Evolutionary conservation across 805 yeast species (phyloP), one percentile per base, ranked within the genome.

Genomic region (Metschnikowia anglica): DNA sequence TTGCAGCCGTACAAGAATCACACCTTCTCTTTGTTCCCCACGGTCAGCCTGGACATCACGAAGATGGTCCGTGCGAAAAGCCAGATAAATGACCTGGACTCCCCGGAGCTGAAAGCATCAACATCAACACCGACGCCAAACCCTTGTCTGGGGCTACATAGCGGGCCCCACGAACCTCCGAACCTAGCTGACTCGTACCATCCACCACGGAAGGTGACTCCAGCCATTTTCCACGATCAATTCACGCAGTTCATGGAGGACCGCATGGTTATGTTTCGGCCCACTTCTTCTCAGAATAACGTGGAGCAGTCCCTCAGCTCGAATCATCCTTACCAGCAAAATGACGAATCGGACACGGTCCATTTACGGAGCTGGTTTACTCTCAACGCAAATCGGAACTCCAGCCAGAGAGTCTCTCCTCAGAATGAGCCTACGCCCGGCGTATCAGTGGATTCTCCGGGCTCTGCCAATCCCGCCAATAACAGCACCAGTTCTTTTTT

Each of bases 231-330:
- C 25, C 47, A 40, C 15, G 56, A 52, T 13, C 54, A 48, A 15
- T 46, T 51, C 27, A 36, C 47, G 9, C 47, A 43, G 39, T 46
- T 41, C 32, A 46, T 49, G 53, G 49, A 46, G 34, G 53, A 48
- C 13, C 51, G 55, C 4, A 39, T 48, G 47, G 34, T 40, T 9
- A 45, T 34, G 47, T 52, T 48, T 16, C 48, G 49, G 10, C 56
- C 55, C 1, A 16, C 52, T 1, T 41, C 47, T 21, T 51, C 55
- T 1, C 55, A 51, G 21, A 49, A 52, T 36, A 49, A 49, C 26
- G 42, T 46, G 5, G 55, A 51, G 17, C 37, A 38, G 19, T 33
- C 53, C 3, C 44, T 51, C 17, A 32, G 43, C 32, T 39, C 25
- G 1, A 37, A 15, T 18, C 56, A 52, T 24, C 56, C 56, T 2